These are phyloP conservation scores for Dendrobium catenatum DNA, from an alignment of 106 monocot species.

Conservation along the genomic window DNA sequence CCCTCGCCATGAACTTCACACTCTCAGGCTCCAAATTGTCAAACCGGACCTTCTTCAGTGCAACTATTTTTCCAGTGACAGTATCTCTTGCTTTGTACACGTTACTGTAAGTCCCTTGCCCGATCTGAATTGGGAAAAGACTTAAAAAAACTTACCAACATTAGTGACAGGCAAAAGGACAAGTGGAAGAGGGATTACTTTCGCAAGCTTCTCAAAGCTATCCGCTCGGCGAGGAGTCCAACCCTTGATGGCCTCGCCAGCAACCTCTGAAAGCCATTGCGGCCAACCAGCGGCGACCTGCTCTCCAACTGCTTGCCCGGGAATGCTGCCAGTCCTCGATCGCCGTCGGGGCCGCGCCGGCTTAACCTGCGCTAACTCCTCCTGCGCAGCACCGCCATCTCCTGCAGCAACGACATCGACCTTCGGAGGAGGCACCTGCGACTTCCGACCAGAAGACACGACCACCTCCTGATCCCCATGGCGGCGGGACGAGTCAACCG, in stretches of 20 bases:
- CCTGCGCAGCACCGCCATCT: not conserved
- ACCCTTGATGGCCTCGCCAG: conserved; percentile 71
- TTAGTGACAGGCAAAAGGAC: not conserved
- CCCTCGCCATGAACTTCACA: conserved; percentile 61
- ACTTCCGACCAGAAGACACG: not conserved
- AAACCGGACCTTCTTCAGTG: conserved; percentile 66
- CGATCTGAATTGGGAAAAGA: conserved; percentile 27
- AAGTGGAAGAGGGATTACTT: conserved; percentile 20
- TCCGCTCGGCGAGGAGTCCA: conserved; percentile 71
- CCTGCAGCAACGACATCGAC: not conserved
- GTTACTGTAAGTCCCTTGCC: conserved; percentile 68
- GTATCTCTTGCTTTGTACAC: conserved; percentile 64
- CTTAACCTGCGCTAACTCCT: not conserved
- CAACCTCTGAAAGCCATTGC: conserved; percentile 60
- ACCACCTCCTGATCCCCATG: not conserved
- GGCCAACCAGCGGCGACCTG: conserved; percentile 81
- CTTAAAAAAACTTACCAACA: conserved; percentile 3
- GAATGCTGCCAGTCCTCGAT: not conserved
- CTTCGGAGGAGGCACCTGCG: not conserved
- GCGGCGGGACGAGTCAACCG: not conserved
- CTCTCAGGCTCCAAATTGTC: conserved; percentile 65
- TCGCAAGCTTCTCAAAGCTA: conserved; percentile 64
- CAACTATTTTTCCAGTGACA: conserved; percentile 43
- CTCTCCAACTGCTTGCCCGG: conserved; percentile 23
- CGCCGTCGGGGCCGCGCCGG: not conserved